Evolutionary conservation across 2,329 filamentous ascomycete species (phyloP).

Genomic region (Monosporascus sp.): DNA sequence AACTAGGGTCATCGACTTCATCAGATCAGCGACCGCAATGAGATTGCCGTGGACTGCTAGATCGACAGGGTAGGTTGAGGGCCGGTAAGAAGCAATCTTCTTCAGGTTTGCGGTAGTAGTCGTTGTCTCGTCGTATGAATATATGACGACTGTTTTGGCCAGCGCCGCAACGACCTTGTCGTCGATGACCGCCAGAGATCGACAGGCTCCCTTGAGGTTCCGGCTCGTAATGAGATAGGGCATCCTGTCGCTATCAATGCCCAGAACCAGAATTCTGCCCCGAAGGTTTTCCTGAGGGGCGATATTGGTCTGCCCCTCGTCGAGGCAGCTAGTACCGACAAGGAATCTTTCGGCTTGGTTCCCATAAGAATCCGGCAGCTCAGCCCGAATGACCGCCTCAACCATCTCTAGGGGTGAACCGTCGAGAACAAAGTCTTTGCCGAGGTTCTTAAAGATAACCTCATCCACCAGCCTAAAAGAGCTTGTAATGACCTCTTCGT

Average conservation of each 20-base stretch:
- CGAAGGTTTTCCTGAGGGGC: conserved; percentile 43
- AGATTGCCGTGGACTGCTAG: conserved; percentile 66
- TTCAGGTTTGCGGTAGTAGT: conserved; percentile 52
- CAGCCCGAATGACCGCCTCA: conserved; percentile 75
- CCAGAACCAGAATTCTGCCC: conserved; percentile 79
- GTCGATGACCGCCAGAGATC: conserved; percentile 68
- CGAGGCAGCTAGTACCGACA: conserved; percentile 79
- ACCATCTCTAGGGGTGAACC: conserved; percentile 60
- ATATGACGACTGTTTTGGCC: conserved; percentile 74
- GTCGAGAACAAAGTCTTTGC: conserved; percentile 58
- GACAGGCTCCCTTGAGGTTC: conserved; percentile 71
- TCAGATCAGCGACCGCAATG: conserved; percentile 84
- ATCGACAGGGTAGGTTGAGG: conserved; percentile 78
- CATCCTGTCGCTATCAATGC: conserved; percentile 68
- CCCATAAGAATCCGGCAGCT: conserved; percentile 56
- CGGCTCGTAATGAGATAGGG: conserved; percentile 67
- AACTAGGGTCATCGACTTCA: conserved; percentile 83
- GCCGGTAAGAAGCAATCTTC: conserved; percentile 71
- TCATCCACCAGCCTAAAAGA: conserved; percentile 90
- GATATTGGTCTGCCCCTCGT: conserved; percentile 46
- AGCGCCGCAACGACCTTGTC: conserved; percentile 79
- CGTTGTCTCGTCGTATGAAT: conserved; percentile 50
- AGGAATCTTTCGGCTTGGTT: conserved; percentile 70
- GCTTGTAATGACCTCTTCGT: conserved; percentile 70
- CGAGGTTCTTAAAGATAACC: conserved; percentile 74